Evolutionary conservation across 176 grass and related monocot genomes (phyloP).

Genomic region (Zoysia pacifica): DNA sequence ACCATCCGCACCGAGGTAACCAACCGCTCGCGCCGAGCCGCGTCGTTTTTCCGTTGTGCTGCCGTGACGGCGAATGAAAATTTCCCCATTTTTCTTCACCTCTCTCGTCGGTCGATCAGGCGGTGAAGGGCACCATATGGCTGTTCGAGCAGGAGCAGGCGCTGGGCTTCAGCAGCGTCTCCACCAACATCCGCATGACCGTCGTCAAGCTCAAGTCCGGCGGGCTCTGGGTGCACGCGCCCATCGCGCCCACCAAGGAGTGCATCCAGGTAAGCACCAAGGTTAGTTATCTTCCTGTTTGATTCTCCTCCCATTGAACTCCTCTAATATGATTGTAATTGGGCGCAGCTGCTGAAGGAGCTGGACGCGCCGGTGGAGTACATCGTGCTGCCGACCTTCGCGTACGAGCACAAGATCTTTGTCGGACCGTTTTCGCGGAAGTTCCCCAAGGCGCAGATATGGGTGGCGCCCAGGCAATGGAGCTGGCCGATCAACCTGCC

Average conservation of each 20-base stretch:
- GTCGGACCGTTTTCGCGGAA: slow-evolving; percentile 92
- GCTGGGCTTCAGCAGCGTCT: slow-evolving; percentile 97
- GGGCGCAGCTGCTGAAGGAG: slow-evolving; percentile 75
- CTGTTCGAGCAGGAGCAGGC: slow-evolving; percentile 99
- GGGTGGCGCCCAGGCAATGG: slow-evolving; percentile 94
- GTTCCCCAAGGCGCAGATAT: slow-evolving; percentile 84
- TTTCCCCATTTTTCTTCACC: not conserved
- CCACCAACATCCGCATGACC: slow-evolving; percentile 94
- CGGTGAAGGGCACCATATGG: slow-evolving; percentile 79
- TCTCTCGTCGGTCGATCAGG: slow-evolving; percentile 33
- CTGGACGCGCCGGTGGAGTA: slow-evolving; percentile 90
- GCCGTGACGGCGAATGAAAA: not conserved
- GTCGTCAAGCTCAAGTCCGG: slow-evolving; percentile 91
- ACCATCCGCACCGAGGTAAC: slow-evolving; percentile 84
- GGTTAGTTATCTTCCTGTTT: too few relatives aligned
- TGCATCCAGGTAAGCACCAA: slow-evolving; percentile 65
- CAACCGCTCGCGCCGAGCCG: not conserved
- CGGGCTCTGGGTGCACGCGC: slow-evolving; percentile 92
- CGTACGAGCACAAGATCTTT: slow-evolving; percentile 99
- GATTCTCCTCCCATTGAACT: not conserved
- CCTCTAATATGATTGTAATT: not conserved
- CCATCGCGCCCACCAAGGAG: slow-evolving; percentile 96
- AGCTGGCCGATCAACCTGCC: slow-evolving; percentile 98
- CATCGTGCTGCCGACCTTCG: slow-evolving; percentile 96
- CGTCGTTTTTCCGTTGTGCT: not conserved